Percentiles rank a stretch among this genome's conserved stretches.
Conservation (phyloP, 495 filamentous ascomycete species). For the Hypoxylon lienhwacheense region DNA sequence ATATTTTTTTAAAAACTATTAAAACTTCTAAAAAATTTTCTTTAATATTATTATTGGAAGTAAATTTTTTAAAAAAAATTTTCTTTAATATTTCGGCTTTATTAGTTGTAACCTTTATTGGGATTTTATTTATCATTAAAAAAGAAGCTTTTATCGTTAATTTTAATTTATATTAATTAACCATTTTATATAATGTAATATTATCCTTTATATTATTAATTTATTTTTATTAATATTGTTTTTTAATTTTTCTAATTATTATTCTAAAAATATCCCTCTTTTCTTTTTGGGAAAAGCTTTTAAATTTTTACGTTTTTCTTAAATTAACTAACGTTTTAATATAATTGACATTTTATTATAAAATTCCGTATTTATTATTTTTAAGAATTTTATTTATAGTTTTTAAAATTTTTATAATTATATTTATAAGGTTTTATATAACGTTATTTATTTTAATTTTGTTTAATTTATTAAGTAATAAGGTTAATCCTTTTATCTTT, state of each 20-base stretch:
- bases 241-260: neutral
- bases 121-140: neutral
- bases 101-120: neutral
- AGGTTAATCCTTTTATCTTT: neutral
- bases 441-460: neutral
- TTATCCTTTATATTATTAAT: neutral
- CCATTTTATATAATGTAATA: conserved; percentile 1
- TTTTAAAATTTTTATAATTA: neutral
- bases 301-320: neutral
- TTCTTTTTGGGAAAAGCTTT: neutral
- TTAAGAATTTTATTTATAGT: neutral
- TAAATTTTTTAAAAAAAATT: neutral
- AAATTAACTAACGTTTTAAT: neutral
- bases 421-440: neutral
- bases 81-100: neutral
- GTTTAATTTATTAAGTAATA: neutral
- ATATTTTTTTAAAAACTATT: neutral
- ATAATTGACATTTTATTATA: neutral
- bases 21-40: neutral
- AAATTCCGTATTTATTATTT: neutral
- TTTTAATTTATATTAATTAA: conserved; percentile 1
- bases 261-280: neutral
- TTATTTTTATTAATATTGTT: neutral
- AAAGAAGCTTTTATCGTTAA: neutral
- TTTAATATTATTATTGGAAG: neutral